Evolutionary conservation across 164 flowering plant genomes (phyloP).

Genomic region (Vitis vinifera): ASM3070453v1 NC_081813.1:20886001-20886500

Average conservation of each 20-base stretch:
- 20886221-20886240: conserved; percentile 45
- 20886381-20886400: background rate
- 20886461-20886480: conserved; percentile 1
- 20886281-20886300: conserved; percentile 43
- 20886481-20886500: conserved; percentile 13
- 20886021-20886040: conserved; percentile 2
- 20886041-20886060: conserved; percentile 25
- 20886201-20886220: conserved; percentile 38
- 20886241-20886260: conserved; percentile 12
- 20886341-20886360: background rate
- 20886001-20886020: background rate
- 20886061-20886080: conserved; percentile 19
- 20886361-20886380: conserved; percentile 6
- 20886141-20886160: conserved; percentile 22
- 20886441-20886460: background rate
- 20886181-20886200: conserved; percentile 16
- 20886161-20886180: conserved; percentile 16
- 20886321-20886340: background rate
- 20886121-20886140: conserved; percentile 17
- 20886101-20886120: conserved; percentile 29
- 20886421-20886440: background rate
- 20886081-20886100: conserved; percentile 31
- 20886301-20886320: conserved; percentile 22
- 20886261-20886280: conserved; percentile 33
- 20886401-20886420: too few species aligned